Percentiles rank a stretch among this genome's conserved stretches.
Conservation (phyloP, 768 basidiomycete genomes). For the Suillus hirtellus region DNA sequence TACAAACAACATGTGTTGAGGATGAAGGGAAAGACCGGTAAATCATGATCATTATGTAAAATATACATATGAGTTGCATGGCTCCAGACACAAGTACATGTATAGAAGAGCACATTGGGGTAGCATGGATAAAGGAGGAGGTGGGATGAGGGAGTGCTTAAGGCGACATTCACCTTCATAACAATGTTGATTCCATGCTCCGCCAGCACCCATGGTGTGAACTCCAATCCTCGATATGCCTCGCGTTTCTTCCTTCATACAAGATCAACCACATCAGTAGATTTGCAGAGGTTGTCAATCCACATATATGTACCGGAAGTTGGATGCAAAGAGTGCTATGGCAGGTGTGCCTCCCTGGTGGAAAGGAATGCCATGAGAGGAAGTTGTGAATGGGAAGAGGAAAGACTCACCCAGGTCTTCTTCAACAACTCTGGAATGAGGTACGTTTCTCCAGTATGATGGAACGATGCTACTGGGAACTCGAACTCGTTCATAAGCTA, state of each 20-base stretch:
- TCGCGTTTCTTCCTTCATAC: conserved; percentile 69
- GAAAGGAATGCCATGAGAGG: background rate
- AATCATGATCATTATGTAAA: no score
- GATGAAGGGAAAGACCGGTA: no score
- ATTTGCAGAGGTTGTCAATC: no score
- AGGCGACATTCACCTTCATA: conserved; percentile 59
- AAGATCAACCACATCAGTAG: background rate
- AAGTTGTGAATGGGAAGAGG: background rate
- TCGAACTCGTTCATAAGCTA: conserved; percentile 84
- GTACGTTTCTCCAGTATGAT: conserved; percentile 81
- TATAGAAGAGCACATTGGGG: no score
- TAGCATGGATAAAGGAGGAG: no score
- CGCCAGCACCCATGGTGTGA: conserved; percentile 73
- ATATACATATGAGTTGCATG: background rate
- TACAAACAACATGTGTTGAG: no score
- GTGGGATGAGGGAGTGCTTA: background rate
- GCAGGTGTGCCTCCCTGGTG: conserved; percentile 65
- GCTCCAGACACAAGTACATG: background rate
- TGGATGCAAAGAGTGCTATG: conserved; percentile 73
- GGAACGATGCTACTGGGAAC: conserved; percentile 75
- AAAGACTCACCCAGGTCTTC: conserved; percentile 52
- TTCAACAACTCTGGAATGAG: conserved; percentile 79
- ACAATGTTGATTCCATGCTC: conserved; percentile 65
- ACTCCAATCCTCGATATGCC: conserved; percentile 78
- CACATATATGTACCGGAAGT: conserved; percentile 34